Evolutionary conservation across 2,329 filamentous ascomycete species (phyloP).

Genomic region (Fusarium torreyae): DNA sequence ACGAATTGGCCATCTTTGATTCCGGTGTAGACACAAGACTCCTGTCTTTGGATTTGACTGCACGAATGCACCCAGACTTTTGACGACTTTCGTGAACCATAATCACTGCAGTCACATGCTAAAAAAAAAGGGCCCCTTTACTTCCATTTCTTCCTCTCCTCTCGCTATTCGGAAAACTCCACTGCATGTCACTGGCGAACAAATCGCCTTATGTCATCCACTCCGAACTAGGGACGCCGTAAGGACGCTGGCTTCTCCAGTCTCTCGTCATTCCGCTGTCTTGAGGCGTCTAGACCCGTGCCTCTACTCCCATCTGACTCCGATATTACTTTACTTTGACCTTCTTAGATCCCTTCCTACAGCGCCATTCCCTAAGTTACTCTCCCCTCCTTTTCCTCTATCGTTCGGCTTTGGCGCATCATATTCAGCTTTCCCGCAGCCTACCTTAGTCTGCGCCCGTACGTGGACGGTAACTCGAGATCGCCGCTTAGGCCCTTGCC

Average conservation of each 20-base stretch:
- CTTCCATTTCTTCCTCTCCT: constrained; percentile 1
- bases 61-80: neutral
- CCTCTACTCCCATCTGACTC: constrained; percentile 26
- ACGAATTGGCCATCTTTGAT: constrained; percentile 7
- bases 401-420: constrained; percentile 21
- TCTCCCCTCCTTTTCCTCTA: constrained; percentile 14
- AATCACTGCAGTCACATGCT: constrained; percentile 46
- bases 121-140: constrained; percentile 24
- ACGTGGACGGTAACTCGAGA: constrained; percentile 19
- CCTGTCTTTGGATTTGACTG: neutral
- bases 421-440: constrained; percentile 5
- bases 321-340: constrained; percentile 20
- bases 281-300: constrained; percentile 28
- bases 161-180: constrained; percentile 44
- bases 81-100: constrained; percentile 5
- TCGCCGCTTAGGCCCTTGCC: constrained; percentile 35
- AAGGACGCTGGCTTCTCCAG: constrained; percentile 34
- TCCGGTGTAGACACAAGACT: too few species aligned
- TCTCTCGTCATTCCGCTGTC: constrained; percentile 46
- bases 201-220: constrained; percentile 49
- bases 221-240: constrained; percentile 24
- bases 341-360: constrained; percentile 14
- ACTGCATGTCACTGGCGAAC: constrained; percentile 37
- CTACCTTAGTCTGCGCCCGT: constrained; percentile 29
- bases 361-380: constrained; percentile 3